A percentile compares a stretch with the other conserved stretches of the same genome.
phyloP scores from a whole-genome alignment of 495 filamentous ascomycete genomes.

The Niebla homalea region DNA sequence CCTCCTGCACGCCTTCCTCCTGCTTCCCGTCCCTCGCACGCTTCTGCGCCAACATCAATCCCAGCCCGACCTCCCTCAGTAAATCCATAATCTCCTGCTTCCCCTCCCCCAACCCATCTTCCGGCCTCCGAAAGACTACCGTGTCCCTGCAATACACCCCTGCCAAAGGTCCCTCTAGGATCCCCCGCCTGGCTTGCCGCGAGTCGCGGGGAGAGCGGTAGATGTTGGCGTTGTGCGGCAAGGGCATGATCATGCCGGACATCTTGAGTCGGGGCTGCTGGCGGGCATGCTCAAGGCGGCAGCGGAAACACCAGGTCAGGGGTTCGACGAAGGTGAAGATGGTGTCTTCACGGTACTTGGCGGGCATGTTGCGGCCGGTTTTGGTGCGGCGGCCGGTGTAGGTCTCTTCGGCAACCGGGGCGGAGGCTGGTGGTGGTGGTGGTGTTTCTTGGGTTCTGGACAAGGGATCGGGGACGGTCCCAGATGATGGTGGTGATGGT shows the following conservation, averaged over 20 bases:
- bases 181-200: slow-evolving; percentile 53
- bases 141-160: slow-evolving; percentile 46
- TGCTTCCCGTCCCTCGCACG: slow-evolving; percentile 54
- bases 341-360: slow-evolving; percentile 56
- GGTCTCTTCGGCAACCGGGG: slow-evolving; percentile 8
- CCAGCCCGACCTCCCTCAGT: slow-evolving; percentile 57
- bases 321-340: slow-evolving; percentile 64
- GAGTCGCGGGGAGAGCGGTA: slow-evolving; percentile 57
- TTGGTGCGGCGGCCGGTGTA: slow-evolving; percentile 46
- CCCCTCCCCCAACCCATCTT: slow-evolving; percentile 31
- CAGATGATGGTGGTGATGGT: background rate
- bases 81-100: slow-evolving; percentile 51
- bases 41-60: slow-evolving; percentile 72
- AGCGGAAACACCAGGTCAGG: slow-evolving; percentile 66
- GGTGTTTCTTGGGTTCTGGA: background rate
- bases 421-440: background rate
- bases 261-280: slow-evolving; percentile 49
- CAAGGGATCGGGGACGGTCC: background rate
- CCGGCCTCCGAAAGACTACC: slow-evolving; percentile 33
- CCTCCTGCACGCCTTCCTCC: slow-evolving; percentile 57
- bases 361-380: slow-evolving; percentile 59
- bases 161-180: slow-evolving; percentile 61
- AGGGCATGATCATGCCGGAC: slow-evolving; percentile 36
- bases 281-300: slow-evolving; percentile 51
- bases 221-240: slow-evolving; percentile 41